These are phyloP conservation scores for Entomortierella chlamydospora DNA, from an alignment of 192 early-diverging fungal genomes.

Conservation along the genomic window DNA sequence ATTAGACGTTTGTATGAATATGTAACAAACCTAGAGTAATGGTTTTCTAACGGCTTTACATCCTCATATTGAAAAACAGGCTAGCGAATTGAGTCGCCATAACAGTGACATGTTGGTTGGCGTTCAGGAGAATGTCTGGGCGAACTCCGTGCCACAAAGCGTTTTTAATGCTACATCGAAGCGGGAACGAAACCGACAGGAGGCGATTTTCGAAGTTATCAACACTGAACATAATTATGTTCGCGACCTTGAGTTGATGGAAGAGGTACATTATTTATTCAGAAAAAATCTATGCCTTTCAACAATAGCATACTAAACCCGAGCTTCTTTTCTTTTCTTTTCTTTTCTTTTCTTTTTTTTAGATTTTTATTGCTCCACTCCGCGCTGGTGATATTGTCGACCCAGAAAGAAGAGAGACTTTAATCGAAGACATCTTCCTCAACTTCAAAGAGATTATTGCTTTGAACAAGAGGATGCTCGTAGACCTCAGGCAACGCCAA, in stretches of 20 bases:
- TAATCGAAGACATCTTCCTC: slow-evolving; percentile 82
- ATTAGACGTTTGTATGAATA: neutral
- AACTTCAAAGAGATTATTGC: slow-evolving; percentile 74
- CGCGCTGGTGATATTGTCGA: slow-evolving; percentile 70
- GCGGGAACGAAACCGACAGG: slow-evolving; percentile 88
- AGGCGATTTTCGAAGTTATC: slow-evolving; percentile 94
- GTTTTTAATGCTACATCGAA: slow-evolving; percentile 42
- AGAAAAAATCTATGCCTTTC: too few relatives aligned
- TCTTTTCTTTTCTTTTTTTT: slow-evolving; percentile 1
- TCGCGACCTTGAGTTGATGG: slow-evolving; percentile 84
- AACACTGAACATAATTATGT: slow-evolving; percentile 93
- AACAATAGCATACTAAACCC: too few relatives aligned
- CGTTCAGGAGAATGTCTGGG: slow-evolving; percentile 49
- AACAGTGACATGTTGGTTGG: slow-evolving; percentile 39
- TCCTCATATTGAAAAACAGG: slow-evolving; percentile 1
- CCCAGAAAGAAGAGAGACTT: slow-evolving; percentile 66
- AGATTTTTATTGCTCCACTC: slow-evolving; percentile 73
- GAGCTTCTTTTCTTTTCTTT: slow-evolving; percentile 3
- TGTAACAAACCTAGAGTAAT: neutral
- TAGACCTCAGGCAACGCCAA: slow-evolving; percentile 72
- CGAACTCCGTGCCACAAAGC: slow-evolving; percentile 44
- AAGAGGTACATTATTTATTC: slow-evolving; percentile 71
- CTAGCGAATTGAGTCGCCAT: slow-evolving; percentile 20
- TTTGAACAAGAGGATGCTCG: slow-evolving; percentile 70
- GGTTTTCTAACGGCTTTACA: too few relatives aligned